These are phyloP conservation scores for Aspergillus brasiliensis DNA, from an alignment of 2,329 filamentous ascomycete genomes.

Conservation along the genomic window DNA sequence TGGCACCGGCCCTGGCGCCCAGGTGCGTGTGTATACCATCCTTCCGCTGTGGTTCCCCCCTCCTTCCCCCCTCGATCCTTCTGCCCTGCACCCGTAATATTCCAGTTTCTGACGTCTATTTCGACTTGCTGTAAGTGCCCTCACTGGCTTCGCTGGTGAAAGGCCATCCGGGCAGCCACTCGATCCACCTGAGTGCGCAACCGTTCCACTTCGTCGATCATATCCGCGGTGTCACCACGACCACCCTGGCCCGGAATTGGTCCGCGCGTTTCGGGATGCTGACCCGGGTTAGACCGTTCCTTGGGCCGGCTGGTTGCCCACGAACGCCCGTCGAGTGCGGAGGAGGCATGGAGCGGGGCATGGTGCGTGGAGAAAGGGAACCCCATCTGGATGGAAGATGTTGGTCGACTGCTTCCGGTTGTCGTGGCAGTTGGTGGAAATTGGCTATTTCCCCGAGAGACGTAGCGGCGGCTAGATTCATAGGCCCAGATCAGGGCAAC, in stretches of 20 bases:
- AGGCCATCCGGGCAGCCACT: conserved; percentile 30
- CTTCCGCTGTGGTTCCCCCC: neutral
- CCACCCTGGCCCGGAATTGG: conserved; percentile 22
- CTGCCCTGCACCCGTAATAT: neutral
- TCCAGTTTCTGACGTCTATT: conserved; percentile 1
- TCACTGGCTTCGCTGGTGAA: conserved; percentile 23
- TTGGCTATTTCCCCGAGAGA: conserved; percentile 27
- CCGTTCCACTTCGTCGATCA: conserved; percentile 40
- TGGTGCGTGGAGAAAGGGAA: conserved; percentile 26
- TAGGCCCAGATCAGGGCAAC: conserved; percentile 61
- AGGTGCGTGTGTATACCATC: conserved; percentile 21
- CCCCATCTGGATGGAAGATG: conserved; percentile 24
- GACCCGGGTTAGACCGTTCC: conserved; percentile 25
- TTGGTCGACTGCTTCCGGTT: conserved; percentile 19
- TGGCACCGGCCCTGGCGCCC: conserved; percentile 10
- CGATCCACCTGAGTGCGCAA: conserved; percentile 40
- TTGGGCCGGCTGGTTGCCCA: conserved; percentile 21
- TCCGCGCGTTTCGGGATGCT: conserved; percentile 28
- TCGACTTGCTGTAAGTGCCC: neutral
- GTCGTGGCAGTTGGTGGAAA: conserved; percentile 25
- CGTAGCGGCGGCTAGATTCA: conserved; percentile 42
- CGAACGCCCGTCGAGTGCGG: conserved; percentile 25
- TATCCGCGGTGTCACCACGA: conserved; percentile 31
- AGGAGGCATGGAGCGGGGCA: conserved; percentile 27
- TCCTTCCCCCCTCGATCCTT: neutral